A percentile compares a stretch with the other conserved stretches of the same genome.
These are phyloP conservation scores for Murraya koenigii DNA, from an alignment of 345 rosid species.

Conservation along the genomic window DNA sequence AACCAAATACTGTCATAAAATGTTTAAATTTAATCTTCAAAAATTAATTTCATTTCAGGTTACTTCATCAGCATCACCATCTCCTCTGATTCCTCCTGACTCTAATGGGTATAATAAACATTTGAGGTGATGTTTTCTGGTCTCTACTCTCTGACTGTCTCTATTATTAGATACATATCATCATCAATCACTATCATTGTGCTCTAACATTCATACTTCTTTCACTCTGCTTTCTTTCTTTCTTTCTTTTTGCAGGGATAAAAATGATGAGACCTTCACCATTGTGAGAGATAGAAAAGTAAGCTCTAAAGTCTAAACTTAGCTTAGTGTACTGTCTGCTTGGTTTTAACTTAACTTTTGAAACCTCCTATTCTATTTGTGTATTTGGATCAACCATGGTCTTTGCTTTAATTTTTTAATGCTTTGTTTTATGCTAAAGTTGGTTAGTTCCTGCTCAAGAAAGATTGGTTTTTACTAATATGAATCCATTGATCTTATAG, in stretches of 20 bases:
- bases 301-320: slow-evolving; percentile 11
- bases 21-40: no score
- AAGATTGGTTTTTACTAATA: neutral
- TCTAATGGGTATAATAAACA: slow-evolving; percentile 49
- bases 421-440: no score
- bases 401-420: no score
- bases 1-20: no score
- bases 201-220: neutral
- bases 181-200: neutral
- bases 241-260: slow-evolving; percentile 21
- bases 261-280: slow-evolving; percentile 44
- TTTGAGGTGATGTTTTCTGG: slow-evolving; percentile 42
- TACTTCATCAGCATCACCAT: slow-evolving; percentile 31
- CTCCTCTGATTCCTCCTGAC: slow-evolving; percentile 45
- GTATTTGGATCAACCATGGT: no score
- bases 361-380: no score
- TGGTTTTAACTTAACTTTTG: neutral
- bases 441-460: neutral
- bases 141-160: neutral
- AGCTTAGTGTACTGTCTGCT: neutral
- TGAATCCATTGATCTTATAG: neutral
- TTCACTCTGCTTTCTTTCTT: slow-evolving; percentile 19
- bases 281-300: slow-evolving; percentile 73
- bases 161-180: neutral
- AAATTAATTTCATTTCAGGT: slow-evolving; percentile 36